Evolutionary conservation across 1,284 basidiomycete genomes (phyloP).

Genomic region (Farysia itapuensis): DNA sequence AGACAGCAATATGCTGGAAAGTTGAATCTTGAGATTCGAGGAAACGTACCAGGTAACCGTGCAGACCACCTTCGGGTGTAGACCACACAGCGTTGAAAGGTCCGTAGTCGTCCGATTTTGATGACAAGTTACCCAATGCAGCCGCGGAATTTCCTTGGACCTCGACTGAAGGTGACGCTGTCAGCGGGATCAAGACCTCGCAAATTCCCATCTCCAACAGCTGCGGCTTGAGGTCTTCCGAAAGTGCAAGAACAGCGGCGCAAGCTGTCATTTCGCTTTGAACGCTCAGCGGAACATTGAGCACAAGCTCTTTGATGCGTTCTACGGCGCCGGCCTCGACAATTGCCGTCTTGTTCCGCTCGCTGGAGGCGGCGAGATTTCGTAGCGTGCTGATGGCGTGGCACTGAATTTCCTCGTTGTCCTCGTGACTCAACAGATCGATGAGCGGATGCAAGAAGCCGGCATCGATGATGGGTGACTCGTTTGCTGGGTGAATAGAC

Average conservation of each 20-base stretch:
- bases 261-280: conserved; percentile 99
- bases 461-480: conserved; percentile 98
- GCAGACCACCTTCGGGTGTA: conserved; percentile 94
- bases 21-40: conserved; percentile 92
- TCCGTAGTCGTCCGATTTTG: conserved; percentile 88
- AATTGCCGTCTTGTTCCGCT: conserved; percentile 98
- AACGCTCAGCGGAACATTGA: conserved; percentile 92
- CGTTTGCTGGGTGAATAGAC: conserved; percentile 96
- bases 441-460: conserved; percentile 96
- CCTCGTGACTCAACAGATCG: conserved; percentile 91
- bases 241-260: conserved; percentile 67
- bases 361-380: conserved; percentile 93
- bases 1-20: conserved; percentile 98
- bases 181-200: conserved; percentile 94
- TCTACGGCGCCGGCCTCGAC: conserved; percentile 98
- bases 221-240: conserved; percentile 59
- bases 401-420: conserved; percentile 99
- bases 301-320: conserved; percentile 92
- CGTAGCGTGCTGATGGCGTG: conserved; percentile 98
- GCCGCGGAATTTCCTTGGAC: conserved; percentile 99
- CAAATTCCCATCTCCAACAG: conserved; percentile 97
- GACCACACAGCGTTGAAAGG: conserved; percentile 99
- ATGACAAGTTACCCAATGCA: conserved; percentile 93
- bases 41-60: conserved; percentile 92
- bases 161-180: conserved; percentile 92